Conservation (phyloP, 164 flowering plant species). For the Vitis rotundifolia region DNA sequence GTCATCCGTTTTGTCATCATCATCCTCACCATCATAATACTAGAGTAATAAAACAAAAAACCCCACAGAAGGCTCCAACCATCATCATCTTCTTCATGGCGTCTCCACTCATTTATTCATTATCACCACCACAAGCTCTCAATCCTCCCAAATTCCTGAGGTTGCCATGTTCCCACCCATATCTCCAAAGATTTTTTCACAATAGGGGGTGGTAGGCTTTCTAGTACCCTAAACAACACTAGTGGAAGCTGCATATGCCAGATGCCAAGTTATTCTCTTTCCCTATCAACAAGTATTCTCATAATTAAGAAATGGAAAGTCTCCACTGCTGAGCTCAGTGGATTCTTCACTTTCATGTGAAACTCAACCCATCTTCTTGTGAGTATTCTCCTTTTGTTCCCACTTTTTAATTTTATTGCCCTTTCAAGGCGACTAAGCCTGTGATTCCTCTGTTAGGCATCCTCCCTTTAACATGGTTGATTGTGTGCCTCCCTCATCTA, state of each 20-base stretch:
- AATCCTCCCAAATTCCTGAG: too few relatives aligned
- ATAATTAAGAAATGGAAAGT: neutral
- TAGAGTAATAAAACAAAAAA: too few relatives aligned
- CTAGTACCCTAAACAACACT: neutral
- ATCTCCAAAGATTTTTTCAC: too few relatives aligned
- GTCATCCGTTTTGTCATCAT: too few relatives aligned
- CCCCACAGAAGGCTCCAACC: too few relatives aligned
- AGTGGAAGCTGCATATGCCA: neutral
- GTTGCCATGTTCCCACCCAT: too few relatives aligned
- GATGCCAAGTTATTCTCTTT: slow-evolving; percentile 5
- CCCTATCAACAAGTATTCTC: neutral
- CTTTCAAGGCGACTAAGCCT: neutral
- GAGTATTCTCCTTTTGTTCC: neutral
- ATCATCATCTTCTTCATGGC: too few relatives aligned
- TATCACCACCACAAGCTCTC: too few relatives aligned
- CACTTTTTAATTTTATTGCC: neutral
- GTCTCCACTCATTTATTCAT: too few relatives aligned
- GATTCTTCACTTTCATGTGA: neutral
- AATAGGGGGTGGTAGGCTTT: neutral
- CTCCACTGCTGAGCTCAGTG: neutral
- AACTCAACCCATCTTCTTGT: neutral
- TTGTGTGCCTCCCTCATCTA: neutral
- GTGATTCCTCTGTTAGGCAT: neutral
- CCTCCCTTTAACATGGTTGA: neutral
- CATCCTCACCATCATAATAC: too few relatives aligned